Base-by-base conservation (phyloP, 2,329 filamentous ascomycete genomes). In the Ophioceras dolichostomum region DNA sequence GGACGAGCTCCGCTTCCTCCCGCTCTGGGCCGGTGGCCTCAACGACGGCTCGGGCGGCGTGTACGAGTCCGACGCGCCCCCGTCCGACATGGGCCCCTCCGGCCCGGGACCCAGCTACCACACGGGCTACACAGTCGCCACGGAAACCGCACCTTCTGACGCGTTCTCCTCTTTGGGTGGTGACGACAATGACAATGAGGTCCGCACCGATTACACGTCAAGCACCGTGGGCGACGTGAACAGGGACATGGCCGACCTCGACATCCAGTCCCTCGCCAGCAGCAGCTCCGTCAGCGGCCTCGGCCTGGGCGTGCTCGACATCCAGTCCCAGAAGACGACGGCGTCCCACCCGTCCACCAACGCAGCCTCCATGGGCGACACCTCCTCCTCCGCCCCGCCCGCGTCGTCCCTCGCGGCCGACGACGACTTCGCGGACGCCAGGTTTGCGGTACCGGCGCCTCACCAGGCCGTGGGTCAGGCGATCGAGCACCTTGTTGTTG, bases 1-100 rank as follows among this genome's bases (percentile, higher is more conserved):
- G 7, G 4, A 69, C 2, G 78, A 83, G 54, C 66, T 72, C 44
- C 70, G 70, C 39, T 82, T 67, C 43, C 60, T 83, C 3, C 77
- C 79, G 0, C 57, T 81, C 4, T 83, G 76, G 76, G 76, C 75
- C 0, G 76, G 70, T 4, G 78, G 61, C 1, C 52, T 58, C 31
- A 60, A 73, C 40, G 68, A 73, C 43, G 63, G 62, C 13, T 68
- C 64, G 4, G 66, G 68, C 17, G 65, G 65, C 5, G 65, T 72
- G 2, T 69, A 66, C 38, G 60, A 65, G 43, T 40, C 52, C 0
- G 43, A 28, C 4, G 54, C 67, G 10, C 65, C 65, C 0, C 55
- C 55, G 1, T 53, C 65, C 1, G 54, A 61, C 1, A 56, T 65
- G 48, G 66, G 65, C 0, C 63, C 66, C 2, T 58, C 48, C 19